Evolutionary conservation across 1,139 yeast genomes (phyloP).

Genomic region (Taphrina wiesneri): DNA sequence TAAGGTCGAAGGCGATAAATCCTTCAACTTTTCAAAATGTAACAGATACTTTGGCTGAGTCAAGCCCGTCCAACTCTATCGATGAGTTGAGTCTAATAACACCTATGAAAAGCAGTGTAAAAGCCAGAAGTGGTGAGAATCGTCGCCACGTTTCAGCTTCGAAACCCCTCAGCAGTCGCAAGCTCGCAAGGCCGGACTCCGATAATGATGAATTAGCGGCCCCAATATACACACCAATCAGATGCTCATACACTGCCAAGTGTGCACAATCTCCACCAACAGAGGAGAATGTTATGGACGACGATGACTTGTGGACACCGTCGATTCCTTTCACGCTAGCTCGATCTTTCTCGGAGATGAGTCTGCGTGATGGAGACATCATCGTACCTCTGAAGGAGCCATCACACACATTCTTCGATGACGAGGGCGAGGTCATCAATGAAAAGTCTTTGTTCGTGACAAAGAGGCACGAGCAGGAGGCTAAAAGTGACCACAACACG

Average conservation of each 20-base stretch:
- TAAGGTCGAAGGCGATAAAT: neutral
- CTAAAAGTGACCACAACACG: neutral
- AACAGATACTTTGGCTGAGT: neutral
- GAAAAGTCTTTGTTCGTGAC: neutral
- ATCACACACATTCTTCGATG: conserved; percentile 11
- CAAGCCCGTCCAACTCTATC: neutral
- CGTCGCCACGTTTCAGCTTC: neutral
- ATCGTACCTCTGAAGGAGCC: neutral
- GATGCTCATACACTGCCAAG: neutral
- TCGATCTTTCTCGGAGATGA: neutral
- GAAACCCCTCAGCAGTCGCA: neutral
- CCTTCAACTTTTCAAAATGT: neutral
- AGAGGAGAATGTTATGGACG: neutral
- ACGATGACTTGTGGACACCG: conserved; percentile 16
- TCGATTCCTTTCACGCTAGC: conserved; percentile 2
- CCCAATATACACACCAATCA: neutral
- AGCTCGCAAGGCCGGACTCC: neutral
- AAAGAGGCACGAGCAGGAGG: neutral
- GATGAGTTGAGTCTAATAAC: neutral
- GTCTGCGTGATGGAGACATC: neutral
- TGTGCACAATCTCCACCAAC: conserved; percentile 5
- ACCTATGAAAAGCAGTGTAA: neutral
- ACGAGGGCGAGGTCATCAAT: neutral
- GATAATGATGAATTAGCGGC: conserved; percentile 9
- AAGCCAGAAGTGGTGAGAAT: neutral